Evolutionary conservation across 768 basidiomycete species (phyloP).

Genomic region (Tulasnella sp.): DNA sequence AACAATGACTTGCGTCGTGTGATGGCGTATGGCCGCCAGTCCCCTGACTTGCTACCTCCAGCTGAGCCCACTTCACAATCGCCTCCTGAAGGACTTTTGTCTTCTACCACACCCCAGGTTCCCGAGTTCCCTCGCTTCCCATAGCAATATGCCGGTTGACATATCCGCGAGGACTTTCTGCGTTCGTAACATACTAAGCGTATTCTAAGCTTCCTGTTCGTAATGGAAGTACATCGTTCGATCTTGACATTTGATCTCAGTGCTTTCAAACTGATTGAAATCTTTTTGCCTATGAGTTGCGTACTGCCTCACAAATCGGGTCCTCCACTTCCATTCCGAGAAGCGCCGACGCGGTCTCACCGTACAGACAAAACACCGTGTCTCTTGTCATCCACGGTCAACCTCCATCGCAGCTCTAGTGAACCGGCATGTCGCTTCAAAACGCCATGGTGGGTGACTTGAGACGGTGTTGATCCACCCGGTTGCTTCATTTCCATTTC

Average conservation of each 20-base stretch:
- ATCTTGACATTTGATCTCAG: background rate
- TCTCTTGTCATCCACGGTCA: background rate
- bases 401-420: background rate
- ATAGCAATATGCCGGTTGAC: background rate
- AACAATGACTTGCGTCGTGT: constrained; percentile 13
- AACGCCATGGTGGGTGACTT: background rate
- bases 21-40: background rate
- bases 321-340: background rate
- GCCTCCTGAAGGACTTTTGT: background rate
- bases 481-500: background rate
- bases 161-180: background rate
- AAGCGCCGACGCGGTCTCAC: background rate
- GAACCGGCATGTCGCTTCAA: background rate
- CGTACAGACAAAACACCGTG: background rate
- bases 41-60: background rate
- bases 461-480: background rate
- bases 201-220: background rate
- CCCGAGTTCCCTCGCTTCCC: constrained; percentile 4
- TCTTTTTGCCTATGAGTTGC: background rate
- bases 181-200: background rate
- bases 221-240: background rate
- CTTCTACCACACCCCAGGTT: background rate
- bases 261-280: background rate
- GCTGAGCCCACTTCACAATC: constrained; percentile 2
- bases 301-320: background rate